Conservation (phyloP, 2,329 filamentous ascomycete species). For the Trichoderma koningiopsis region DNA sequence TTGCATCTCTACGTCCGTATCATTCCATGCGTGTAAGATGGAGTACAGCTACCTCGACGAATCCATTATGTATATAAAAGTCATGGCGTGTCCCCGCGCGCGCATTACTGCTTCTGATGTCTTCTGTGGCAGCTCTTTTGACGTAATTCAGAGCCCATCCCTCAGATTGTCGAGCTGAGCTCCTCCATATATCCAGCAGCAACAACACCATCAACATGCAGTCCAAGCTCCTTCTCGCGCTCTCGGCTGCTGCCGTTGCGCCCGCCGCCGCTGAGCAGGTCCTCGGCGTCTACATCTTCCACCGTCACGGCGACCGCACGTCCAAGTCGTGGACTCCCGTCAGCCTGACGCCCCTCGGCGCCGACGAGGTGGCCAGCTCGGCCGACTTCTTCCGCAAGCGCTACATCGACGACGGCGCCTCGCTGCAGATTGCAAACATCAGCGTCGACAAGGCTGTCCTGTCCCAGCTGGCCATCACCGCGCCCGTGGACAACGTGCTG, state of each 20-base stretch:
- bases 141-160: background rate
- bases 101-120: background rate
- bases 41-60: background rate
- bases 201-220: conserved; percentile 38
- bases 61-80: background rate
- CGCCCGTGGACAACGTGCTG: conserved; percentile 75
- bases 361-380: conserved; percentile 70
- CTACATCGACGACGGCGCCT: conserved; percentile 67
- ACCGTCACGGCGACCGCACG: conserved; percentile 87
- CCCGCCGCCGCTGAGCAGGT: conserved; percentile 62
- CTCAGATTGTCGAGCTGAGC: background rate
- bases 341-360: conserved; percentile 76
- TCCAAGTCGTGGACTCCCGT: conserved; percentile 73
- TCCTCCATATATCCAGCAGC: background rate
- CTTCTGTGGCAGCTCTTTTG: background rate
- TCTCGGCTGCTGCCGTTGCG: conserved; percentile 40
- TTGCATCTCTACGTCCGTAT: no score
- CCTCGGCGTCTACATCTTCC: conserved; percentile 83
- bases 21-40: background rate
- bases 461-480: conserved; percentile 70
- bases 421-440: conserved; percentile 63
- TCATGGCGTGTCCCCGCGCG: background rate
- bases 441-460: conserved; percentile 66
- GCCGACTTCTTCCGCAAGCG: conserved; percentile 75
- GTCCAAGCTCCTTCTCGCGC: conserved; percentile 43